Evolutionary conservation across 1,139 yeast species (phyloP), one percentile per base, ranked within the genome.

Genomic region (Sugiyamaella neomexicana): DNA sequence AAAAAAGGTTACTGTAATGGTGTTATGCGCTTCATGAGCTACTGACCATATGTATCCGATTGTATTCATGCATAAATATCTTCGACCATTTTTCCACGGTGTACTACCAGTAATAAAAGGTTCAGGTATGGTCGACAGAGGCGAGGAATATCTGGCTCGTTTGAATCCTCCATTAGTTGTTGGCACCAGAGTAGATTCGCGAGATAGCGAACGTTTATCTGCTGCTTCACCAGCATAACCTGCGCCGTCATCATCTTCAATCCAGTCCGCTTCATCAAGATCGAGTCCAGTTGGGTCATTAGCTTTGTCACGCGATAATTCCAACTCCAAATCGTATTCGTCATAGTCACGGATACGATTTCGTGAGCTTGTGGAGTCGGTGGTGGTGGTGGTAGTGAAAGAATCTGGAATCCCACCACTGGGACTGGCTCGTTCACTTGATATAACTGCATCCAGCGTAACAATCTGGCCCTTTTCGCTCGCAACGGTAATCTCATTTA

Each of bases 21-120:
- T 83, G 60, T 84, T 81, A 61, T 85, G 80, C 12, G 68, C 74
- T 36, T 74, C 81, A 59, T 81, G 88, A 58, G 79, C 79, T 16
- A 89, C 95, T 0, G 88, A 77, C 85, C 96, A 88, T 0, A 85
- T 85, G 66, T 88, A 88, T 0, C 98, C 98, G 39, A 84, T 73
- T 6, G 86, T 76, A 63, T 89, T 89, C 80, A 93, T 87, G 34
- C 89, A 82, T 52, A 93, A 72, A 65, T 90, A 91, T 55, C 97
- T 77, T 69, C 95, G 80, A 53, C 73, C 80, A 50, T 78, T 74
- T 38, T 72, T 74, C 83, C 95, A 93, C 0, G 97, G 96, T 0
- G 98, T 90, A 2, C 87, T 81, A 1, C 98, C 98, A 1, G 90
- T 89, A 5, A 85, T 84, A 61, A 80, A 81, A 0, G 86, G 81